A percentile compares a stretch with the other conserved stretches of the same genome.
Evolutionary conservation across 768 basidiomycete species (phyloP).

Genomic region (Russula sp.): DNA sequence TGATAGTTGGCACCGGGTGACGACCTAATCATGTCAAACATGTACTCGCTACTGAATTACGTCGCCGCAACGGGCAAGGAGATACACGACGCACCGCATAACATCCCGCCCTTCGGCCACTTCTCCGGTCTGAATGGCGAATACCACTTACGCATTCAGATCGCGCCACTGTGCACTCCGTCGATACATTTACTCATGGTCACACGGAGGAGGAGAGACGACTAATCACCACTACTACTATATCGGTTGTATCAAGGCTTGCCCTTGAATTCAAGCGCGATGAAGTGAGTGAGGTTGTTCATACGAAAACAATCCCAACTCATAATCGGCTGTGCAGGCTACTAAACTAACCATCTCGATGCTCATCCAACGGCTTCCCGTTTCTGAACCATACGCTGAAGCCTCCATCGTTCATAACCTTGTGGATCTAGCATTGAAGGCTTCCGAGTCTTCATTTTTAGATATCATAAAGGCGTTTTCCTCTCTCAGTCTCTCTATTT

Average conservation of each 20-base stretch:
- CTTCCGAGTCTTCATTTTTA: constrained; percentile 69
- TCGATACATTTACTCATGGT: constrained; percentile 61
- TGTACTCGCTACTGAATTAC: constrained; percentile 95
- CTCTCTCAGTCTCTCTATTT: constrained; percentile 77
- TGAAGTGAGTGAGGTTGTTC: constrained; percentile 50
- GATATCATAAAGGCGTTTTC: constrained; percentile 88
- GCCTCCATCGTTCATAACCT: constrained; percentile 90
- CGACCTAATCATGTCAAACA: constrained; percentile 88
- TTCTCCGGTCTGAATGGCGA: constrained; percentile 32
- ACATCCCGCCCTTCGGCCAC: constrained; percentile 37
- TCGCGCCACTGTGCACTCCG: constrained; percentile 51
- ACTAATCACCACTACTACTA: constrained; percentile 84
- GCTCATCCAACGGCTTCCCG: constrained; percentile 82
- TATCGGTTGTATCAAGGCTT: constrained; percentile 84
- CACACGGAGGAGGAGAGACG: constrained; percentile 82
- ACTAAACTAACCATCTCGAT: constrained; percentile 88
- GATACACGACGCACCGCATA: constrained; percentile 51
- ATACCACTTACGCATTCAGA: constrained; percentile 35
- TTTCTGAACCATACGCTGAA: constrained; percentile 84
- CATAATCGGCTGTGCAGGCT: constrained; percentile 46
- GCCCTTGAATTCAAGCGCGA: constrained; percentile 84
- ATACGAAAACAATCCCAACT: background rate
- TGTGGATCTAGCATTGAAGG: constrained; percentile 81
- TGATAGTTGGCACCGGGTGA: constrained; percentile 76
- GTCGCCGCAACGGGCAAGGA: constrained; percentile 83